Conservation (phyloP, 768 basidiomycete genomes). For the Hygrophoropsis aurantiaca region DNA sequence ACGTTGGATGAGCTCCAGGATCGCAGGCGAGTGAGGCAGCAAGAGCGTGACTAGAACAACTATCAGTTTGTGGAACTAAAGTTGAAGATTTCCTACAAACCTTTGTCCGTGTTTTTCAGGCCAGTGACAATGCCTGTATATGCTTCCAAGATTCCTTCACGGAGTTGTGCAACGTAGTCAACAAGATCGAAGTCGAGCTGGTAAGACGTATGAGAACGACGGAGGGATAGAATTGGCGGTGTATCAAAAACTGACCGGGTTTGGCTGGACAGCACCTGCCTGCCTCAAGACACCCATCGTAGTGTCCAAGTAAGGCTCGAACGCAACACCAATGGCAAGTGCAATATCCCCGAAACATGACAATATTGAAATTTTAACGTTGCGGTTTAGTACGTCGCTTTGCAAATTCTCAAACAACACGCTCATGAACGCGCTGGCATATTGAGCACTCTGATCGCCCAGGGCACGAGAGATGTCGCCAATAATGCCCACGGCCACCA, state of each 20-base stretch:
- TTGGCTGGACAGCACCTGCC: slow-evolving; percentile 85
- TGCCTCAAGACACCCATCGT: slow-evolving; percentile 91
- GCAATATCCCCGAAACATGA: slow-evolving; percentile 97
- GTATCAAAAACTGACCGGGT: slow-evolving; percentile 59
- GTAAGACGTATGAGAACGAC: slow-evolving; percentile 8
- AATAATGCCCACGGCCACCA: slow-evolving; percentile 92
- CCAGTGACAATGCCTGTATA: slow-evolving; percentile 94
- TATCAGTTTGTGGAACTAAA: background rate
- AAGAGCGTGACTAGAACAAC: slow-evolving; percentile 32
- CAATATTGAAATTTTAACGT: slow-evolving; percentile 95
- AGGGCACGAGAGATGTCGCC: slow-evolving; percentile 96
- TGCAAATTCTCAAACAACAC: slow-evolving; percentile 89
- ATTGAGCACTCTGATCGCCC: slow-evolving; percentile 79
- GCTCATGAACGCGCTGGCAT: slow-evolving; percentile 87
- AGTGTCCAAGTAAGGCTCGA: slow-evolving; percentile 87
- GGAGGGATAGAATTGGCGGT: background rate
- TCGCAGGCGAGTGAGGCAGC: slow-evolving; percentile 65
- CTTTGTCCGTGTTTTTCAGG: slow-evolving; percentile 79
- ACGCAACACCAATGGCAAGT: slow-evolving; percentile 81
- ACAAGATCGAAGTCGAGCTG: slow-evolving; percentile 86
- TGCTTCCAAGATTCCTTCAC: slow-evolving; percentile 95
- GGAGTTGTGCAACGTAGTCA: slow-evolving; percentile 86
- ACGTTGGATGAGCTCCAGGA: slow-evolving; percentile 81
- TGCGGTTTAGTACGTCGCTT: slow-evolving; percentile 85
- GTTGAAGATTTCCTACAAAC: slow-evolving; percentile 33